phyloP scores from a whole-genome alignment of 306 rosid species.

The Gastrolobium villosum region DNA sequence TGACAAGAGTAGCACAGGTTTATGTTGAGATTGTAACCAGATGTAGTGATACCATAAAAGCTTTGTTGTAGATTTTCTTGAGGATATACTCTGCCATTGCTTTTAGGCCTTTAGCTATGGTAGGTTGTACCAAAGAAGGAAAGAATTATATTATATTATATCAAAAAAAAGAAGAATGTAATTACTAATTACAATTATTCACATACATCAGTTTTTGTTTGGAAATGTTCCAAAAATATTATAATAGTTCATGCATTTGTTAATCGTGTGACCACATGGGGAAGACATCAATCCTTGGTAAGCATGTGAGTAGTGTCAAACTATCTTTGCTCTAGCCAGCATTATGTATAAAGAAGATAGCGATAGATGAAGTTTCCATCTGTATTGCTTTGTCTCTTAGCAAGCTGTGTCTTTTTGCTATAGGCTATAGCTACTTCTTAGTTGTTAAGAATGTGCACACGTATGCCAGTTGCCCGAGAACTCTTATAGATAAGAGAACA shows the following conservation, averaged over 20 bases:
- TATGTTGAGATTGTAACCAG: constrained; percentile 57
- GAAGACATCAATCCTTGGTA: constrained; percentile 51
- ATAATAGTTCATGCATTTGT: constrained; percentile 36
- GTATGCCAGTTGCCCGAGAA: constrained; percentile 24
- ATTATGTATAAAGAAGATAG: constrained; percentile 58
- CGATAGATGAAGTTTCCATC: constrained; percentile 71
- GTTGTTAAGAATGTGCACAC: constrained; percentile 37
- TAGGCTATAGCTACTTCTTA: constrained; percentile 43
- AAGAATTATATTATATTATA: constrained; percentile 36
- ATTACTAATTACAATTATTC: constrained; percentile 52
- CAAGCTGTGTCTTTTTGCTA: constrained; percentile 34
- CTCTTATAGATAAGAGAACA: constrained; percentile 33
- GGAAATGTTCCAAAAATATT: constrained; percentile 13
- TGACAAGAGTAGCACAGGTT: constrained; percentile 52
- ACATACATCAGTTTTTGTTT: constrained; percentile 47
- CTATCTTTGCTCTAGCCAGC: constrained; percentile 45
- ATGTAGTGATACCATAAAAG: constrained; percentile 59
- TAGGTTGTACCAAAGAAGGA: constrained; percentile 51
- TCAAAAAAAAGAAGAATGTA: constrained; percentile 42
- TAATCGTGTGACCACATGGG: constrained; percentile 62
- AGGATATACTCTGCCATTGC: constrained; percentile 48
- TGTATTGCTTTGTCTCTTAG: constrained; percentile 59
- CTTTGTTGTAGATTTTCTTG: constrained; percentile 51
- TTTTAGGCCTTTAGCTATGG: constrained; percentile 45
- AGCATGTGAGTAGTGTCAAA: constrained; percentile 61